A percentile compares a stretch with the other conserved stretches of the same genome.
These are phyloP conservation scores for Geotrichum europaeum DNA, from an alignment of 1,139 yeast species.

Conservation along the genomic window DNA sequence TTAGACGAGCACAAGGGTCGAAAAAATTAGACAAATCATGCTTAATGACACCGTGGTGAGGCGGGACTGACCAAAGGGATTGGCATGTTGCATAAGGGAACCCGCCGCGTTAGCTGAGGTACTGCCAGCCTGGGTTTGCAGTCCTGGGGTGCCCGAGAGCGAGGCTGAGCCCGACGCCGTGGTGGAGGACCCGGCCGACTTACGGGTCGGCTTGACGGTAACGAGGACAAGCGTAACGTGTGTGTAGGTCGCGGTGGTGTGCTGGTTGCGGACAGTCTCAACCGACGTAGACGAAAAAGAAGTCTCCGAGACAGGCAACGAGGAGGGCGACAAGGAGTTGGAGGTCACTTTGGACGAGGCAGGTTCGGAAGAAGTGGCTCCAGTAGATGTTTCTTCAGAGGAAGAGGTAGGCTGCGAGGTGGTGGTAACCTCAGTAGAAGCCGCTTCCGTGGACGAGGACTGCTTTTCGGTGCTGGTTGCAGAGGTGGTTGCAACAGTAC, in stretches of 20 bases:
- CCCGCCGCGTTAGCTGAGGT: neutral
- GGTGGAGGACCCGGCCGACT: neutral
- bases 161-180: neutral
- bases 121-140: constrained; percentile 4
- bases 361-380: neutral
- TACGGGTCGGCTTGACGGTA: constrained; percentile 7
- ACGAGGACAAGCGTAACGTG: constrained; percentile 12
- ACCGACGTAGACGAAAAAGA: constrained; percentile 1
- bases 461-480: neutral
- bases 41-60: neutral
- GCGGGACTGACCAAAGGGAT: neutral
- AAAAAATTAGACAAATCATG: neutral
- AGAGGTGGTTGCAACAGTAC: neutral
- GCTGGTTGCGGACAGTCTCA: constrained; percentile 6
- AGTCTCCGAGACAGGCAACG: neutral
- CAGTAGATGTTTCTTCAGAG: neutral
- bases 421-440: neutral
- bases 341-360: neutral
- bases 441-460: neutral
- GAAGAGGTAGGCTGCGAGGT: neutral
- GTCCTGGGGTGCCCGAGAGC: neutral
- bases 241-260: constrained; percentile 13
- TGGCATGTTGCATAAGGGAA: neutral
- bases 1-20: neutral
- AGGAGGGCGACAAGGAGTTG: neutral